Percentiles rank a stretch among this genome's conserved stretches.
Evolutionary conservation across 2,329 filamentous ascomycete genomes (phyloP).

Genomic region (Metarhizium robertsii): DNA sequence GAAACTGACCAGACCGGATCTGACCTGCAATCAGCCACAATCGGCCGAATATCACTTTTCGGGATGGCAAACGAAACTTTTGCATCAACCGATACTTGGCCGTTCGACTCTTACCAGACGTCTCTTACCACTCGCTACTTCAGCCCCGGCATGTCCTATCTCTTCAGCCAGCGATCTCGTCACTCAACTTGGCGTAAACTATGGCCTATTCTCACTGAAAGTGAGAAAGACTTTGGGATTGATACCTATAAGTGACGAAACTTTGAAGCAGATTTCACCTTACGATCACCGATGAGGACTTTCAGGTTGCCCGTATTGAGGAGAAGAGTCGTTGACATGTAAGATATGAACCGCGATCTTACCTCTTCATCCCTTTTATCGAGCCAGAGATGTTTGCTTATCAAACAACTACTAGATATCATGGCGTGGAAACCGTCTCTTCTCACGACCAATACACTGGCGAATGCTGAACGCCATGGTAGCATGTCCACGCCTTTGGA

Average conservation of each 20-base stretch:
- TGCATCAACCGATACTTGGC: not conserved
- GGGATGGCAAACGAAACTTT: no score
- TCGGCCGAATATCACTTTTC: no score
- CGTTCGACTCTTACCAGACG: slow-evolving; percentile 45
- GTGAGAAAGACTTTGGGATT: slow-evolving; percentile 72
- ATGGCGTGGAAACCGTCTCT: slow-evolving; percentile 40
- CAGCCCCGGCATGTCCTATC: slow-evolving; percentile 62
- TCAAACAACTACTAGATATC: slow-evolving; percentile 27
- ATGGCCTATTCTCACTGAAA: slow-evolving; percentile 81
- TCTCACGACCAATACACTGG: not conserved
- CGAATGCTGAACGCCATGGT: slow-evolving; percentile 4
- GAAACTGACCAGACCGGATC: no score
- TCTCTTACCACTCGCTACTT: slow-evolving; percentile 65
- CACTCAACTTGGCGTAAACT: slow-evolving; percentile 75
- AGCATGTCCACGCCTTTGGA: slow-evolving; percentile 66
- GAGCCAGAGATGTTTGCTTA: no score
- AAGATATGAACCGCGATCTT: not conserved
- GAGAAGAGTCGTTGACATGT: slow-evolving; percentile 60
- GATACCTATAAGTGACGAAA: slow-evolving; percentile 58
- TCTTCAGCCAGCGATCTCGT: slow-evolving; percentile 71
- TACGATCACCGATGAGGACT: slow-evolving; percentile 68
- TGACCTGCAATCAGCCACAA: no score
- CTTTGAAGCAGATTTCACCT: slow-evolving; percentile 71
- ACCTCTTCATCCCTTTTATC: no score
- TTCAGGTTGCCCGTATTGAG: slow-evolving; percentile 64